These are phyloP conservation scores for Myriosclerotinia duriaeana DNA, from an alignment of 2,329 filamentous ascomycete species.

Conservation along the genomic window DNA sequence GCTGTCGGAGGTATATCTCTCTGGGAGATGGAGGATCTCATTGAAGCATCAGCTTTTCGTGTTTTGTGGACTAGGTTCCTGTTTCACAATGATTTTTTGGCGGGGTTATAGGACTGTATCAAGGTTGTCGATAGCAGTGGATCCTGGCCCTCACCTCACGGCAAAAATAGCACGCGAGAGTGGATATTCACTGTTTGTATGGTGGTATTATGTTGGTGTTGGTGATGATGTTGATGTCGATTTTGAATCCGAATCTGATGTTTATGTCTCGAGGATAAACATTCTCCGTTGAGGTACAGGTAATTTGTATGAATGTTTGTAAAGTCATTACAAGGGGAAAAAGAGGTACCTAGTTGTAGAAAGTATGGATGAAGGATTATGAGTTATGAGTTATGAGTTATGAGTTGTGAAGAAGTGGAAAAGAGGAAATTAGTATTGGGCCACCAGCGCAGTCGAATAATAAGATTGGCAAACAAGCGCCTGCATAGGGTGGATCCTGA, in stretches of 20 bases:
- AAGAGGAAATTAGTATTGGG: slow-evolving; percentile 10
- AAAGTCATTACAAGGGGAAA: slow-evolving; percentile 25
- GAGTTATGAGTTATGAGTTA: not conserved
- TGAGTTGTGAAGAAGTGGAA: slow-evolving; percentile 3
- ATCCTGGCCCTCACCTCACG: slow-evolving; percentile 27
- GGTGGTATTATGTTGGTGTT: slow-evolving; percentile 19
- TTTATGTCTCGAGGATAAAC: slow-evolving; percentile 25
- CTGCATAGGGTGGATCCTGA: slow-evolving; percentile 8
- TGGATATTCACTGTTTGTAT: slow-evolving; percentile 19
- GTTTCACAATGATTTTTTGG: slow-evolving; percentile 39
- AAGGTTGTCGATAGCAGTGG: slow-evolving; percentile 37
- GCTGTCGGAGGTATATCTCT: slow-evolving; percentile 33
- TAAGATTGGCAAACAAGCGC: slow-evolving; percentile 23
- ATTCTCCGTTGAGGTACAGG: slow-evolving; percentile 29
- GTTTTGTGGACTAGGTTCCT: slow-evolving; percentile 30
- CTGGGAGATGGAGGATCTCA: slow-evolving; percentile 37
- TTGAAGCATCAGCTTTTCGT: slow-evolving; percentile 37
- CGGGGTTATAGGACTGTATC: slow-evolving; percentile 36
- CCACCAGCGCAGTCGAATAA: not conserved
- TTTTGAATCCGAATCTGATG: slow-evolving; percentile 14
- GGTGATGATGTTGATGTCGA: not conserved
- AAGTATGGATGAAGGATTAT: not conserved
- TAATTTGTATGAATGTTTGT: slow-evolving; percentile 30
- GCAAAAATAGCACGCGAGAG: slow-evolving; percentile 21
- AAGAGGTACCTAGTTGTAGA: not conserved